These are phyloP conservation scores for Crepidotus variabilis DNA, from an alignment of 768 basidiomycete genomes.

Conservation along the genomic window DNA sequence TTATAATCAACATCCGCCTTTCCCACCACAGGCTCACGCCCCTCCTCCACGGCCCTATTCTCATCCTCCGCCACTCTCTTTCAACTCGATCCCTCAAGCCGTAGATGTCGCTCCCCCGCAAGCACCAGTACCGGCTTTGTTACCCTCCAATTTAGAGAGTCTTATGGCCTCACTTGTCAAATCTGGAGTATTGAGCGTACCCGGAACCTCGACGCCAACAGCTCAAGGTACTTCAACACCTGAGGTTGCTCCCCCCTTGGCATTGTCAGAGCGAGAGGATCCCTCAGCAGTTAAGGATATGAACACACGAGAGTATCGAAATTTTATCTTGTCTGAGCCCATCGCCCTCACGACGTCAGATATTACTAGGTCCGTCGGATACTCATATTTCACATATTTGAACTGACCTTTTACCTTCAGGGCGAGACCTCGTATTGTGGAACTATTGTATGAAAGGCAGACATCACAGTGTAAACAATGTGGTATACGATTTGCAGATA, in stretches of 20 bases:
- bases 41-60: constrained; percentile 6
- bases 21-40: neutral
- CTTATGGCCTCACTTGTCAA: constrained; percentile 69
- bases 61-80: constrained; percentile 8
- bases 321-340: constrained; percentile 52
- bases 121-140: constrained; percentile 27
- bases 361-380: constrained; percentile 56
- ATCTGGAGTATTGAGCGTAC: constrained; percentile 66
- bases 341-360: constrained; percentile 67
- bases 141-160: constrained; percentile 39
- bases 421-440: constrained; percentile 54
- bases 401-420: constrained; percentile 28
- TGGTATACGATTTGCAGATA: constrained; percentile 81
- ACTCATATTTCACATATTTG: neutral
- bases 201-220: constrained; percentile 47
- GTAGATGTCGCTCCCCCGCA: constrained; percentile 17
- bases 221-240: constrained; percentile 40
- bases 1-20: constrained; percentile 11
- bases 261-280: constrained; percentile 13
- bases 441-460: constrained; percentile 72
- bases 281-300: constrained; percentile 40
- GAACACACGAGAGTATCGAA: constrained; percentile 54
- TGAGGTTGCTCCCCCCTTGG: constrained; percentile 22
- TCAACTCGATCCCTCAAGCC: constrained; percentile 1
- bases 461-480: constrained; percentile 91